Evolutionary conservation across 2,329 filamentous ascomycete genomes (phyloP).

Genomic region (Eutypella sp.): DNA sequence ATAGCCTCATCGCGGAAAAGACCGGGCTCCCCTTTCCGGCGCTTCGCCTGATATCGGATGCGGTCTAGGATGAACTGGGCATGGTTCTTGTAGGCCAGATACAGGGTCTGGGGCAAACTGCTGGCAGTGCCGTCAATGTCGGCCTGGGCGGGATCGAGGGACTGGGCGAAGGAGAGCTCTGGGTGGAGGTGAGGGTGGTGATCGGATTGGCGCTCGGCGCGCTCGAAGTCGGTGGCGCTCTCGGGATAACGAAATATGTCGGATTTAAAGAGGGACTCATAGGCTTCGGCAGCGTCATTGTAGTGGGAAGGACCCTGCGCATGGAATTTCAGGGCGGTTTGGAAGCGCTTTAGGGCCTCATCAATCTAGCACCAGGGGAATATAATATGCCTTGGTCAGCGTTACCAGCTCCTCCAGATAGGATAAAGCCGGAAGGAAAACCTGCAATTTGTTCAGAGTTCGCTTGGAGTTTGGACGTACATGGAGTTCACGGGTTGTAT

Average conservation of each 20-base stretch:
- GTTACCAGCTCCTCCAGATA: too few relatives aligned
- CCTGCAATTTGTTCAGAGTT: background rate
- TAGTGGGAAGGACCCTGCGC: constrained; percentile 77
- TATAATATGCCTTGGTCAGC: too few relatives aligned
- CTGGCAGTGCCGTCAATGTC: constrained; percentile 71
- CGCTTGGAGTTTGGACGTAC: constrained; percentile 29
- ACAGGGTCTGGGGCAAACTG: constrained; percentile 82
- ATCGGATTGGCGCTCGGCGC: constrained; percentile 55
- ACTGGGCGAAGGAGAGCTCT: constrained; percentile 43
- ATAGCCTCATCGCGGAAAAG: constrained; percentile 35
- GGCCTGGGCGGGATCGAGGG: constrained; percentile 52
- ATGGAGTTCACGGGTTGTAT: constrained; percentile 92
- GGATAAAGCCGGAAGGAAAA: too few relatives aligned
- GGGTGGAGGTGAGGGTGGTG: constrained; percentile 36
- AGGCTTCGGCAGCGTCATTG: constrained; percentile 72
- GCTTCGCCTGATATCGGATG: constrained; percentile 49
- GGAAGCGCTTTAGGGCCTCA: constrained; percentile 91
- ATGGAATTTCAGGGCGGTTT: constrained; percentile 84
- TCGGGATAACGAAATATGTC: constrained; percentile 94
- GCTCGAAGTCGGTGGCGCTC: constrained; percentile 76
- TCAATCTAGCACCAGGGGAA: too few relatives aligned
- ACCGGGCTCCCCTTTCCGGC: constrained; percentile 18
- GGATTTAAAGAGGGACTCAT: constrained; percentile 78
- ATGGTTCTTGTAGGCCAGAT: constrained; percentile 92
- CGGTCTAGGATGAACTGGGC: constrained; percentile 85